Percentiles rank a stretch among this genome's conserved stretches.
Conservation (phyloP, 345 rosid species). For the Passiflora organensis region DNA sequence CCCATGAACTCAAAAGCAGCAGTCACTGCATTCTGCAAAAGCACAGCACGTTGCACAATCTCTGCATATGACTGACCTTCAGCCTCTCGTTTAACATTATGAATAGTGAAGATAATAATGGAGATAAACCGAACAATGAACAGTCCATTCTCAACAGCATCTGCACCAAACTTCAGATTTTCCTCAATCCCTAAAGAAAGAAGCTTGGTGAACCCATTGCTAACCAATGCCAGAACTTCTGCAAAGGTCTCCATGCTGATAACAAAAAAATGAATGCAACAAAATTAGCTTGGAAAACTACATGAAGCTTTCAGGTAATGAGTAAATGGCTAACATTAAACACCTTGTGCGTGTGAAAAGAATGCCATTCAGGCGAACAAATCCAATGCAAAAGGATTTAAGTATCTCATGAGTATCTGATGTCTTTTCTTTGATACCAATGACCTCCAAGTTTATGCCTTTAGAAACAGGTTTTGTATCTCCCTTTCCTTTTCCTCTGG, state of each 20-base stretch:
- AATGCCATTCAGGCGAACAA: slow-evolving; percentile 88
- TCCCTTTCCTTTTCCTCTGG: slow-evolving; percentile 64
- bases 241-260: slow-evolving; percentile 85
- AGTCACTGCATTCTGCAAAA: slow-evolving; percentile 71
- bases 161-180: slow-evolving; percentile 60
- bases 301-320: background rate
- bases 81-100: slow-evolving; percentile 63
- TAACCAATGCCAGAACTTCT: slow-evolving; percentile 62
- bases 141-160: slow-evolving; percentile 57
- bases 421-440: slow-evolving; percentile 40
- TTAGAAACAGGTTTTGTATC: slow-evolving; percentile 43
- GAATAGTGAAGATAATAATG: slow-evolving; percentile 64
- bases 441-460: slow-evolving; percentile 41
- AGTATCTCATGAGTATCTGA: slow-evolving; percentile 37
- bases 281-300: background rate
- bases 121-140: slow-evolving; percentile 67
- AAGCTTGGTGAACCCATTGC: slow-evolving; percentile 55
- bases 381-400: slow-evolving; percentile 65
- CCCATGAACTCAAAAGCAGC: slow-evolving; percentile 81
- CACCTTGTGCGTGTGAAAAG: slow-evolving; percentile 96
- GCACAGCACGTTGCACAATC: slow-evolving; percentile 81
- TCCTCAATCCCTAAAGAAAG: slow-evolving; percentile 60
- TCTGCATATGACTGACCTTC: slow-evolving; percentile 89
- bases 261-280: slow-evolving; percentile 11
- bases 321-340: background rate